These are phyloP conservation scores for Aspergillus niger DNA, from an alignment of 2,329 filamentous ascomycete species.

Conservation along the genomic window DNA sequence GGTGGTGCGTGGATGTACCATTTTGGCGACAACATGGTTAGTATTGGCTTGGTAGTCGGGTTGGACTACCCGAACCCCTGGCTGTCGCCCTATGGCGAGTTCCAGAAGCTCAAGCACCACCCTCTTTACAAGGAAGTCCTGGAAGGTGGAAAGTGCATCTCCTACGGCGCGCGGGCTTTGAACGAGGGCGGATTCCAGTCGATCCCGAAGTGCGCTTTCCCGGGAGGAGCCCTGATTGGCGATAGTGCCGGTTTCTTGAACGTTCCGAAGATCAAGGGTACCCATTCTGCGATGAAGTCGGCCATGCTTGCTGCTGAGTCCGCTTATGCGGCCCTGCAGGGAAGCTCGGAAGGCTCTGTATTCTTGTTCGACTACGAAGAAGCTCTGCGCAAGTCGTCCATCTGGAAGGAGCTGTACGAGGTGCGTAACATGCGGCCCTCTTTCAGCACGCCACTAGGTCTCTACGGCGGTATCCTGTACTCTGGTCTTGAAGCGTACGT, in stretches of 20 bases:
- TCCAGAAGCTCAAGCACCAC: slow-evolving; percentile 98
- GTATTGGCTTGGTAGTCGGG: slow-evolving; percentile 85
- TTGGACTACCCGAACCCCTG: slow-evolving; percentile 97
- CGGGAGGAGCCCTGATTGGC: slow-evolving; percentile 90
- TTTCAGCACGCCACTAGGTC: slow-evolving; percentile 82
- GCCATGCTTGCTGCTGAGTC: slow-evolving; percentile 96
- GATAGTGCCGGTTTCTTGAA: slow-evolving; percentile 97
- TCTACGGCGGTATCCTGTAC: slow-evolving; percentile 89
- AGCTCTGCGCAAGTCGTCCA: slow-evolving; percentile 76
- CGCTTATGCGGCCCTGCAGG: slow-evolving; percentile 72
- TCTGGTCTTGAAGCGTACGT: slow-evolving; percentile 90
- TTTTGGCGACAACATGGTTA: slow-evolving; percentile 96
- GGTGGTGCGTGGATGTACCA: slow-evolving; percentile 99
- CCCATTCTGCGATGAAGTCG: slow-evolving; percentile 95
- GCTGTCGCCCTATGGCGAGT: slow-evolving; percentile 92
- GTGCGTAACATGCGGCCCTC: slow-evolving; percentile 97
- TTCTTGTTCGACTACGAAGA: slow-evolving; percentile 97
- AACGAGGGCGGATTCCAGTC: slow-evolving; percentile 97
- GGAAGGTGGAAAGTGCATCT: slow-evolving; percentile 97
- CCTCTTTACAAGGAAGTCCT: slow-evolving; percentile 83
- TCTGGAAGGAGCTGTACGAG: slow-evolving; percentile 92
- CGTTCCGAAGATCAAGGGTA: slow-evolving; percentile 97
- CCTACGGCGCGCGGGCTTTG: slow-evolving; percentile 87
- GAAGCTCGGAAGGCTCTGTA: slow-evolving; percentile 65
- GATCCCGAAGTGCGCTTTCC: slow-evolving; percentile 95